Percentiles rank a stretch among this genome's conserved stretches.
These are phyloP conservation scores for Forsythia suspensa DNA, from an alignment of 257 asterid species.

Conservation along the genomic window DNA sequence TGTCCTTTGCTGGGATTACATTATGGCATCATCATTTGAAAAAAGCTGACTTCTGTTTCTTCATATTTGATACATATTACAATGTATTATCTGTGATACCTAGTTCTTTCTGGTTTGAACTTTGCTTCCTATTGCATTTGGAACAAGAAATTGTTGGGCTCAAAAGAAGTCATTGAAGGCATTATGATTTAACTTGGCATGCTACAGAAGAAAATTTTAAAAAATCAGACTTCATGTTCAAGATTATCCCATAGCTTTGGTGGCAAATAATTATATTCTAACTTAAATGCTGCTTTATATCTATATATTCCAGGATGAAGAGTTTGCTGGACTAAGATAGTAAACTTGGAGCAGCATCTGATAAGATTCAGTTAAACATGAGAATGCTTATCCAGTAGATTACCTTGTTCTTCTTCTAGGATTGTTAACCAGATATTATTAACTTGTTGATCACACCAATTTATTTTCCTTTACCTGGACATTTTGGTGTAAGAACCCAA, in stretches of 20 bases:
- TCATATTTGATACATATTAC: neutral
- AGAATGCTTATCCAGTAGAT: neutral
- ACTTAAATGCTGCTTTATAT: neutral
- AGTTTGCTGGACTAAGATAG: neutral
- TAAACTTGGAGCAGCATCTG: neutral
- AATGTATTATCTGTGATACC: neutral
- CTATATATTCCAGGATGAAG: neutral
- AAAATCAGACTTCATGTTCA: neutral
- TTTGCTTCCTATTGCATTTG: neutral
- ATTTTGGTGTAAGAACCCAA: neutral
- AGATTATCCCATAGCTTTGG: neutral
- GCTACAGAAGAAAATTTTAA: neutral
- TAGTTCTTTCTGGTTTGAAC: neutral
- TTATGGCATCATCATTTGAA: no score
- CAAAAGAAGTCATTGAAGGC: neutral
- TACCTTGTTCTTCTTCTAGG: neutral
- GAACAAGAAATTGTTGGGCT: neutral
- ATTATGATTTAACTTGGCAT: no score
- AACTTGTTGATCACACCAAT: neutral
- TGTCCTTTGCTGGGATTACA: neutral
- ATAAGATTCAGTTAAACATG: neutral
- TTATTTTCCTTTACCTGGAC: neutral
- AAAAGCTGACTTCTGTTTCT: neutral
- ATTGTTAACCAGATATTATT: neutral
- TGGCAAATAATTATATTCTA: neutral